Evolutionary conservation across 768 basidiomycete species (phyloP).

Genomic region (Lactifluus piperatus): DNA sequence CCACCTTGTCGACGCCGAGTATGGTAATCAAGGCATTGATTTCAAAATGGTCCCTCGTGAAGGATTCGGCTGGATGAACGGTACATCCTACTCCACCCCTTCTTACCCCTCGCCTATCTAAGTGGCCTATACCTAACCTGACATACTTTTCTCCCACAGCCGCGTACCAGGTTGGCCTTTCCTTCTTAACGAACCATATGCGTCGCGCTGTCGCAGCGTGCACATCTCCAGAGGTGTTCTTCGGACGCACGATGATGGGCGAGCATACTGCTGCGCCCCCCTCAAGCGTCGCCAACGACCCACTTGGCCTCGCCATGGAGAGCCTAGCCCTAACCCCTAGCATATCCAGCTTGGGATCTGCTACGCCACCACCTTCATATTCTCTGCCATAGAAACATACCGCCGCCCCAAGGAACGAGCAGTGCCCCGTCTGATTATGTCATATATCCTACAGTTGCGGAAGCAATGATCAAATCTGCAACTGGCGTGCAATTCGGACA

Average conservation of each 20-base stretch:
- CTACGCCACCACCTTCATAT: conserved; percentile 17
- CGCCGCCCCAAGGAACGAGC: neutral
- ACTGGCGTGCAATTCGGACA: neutral
- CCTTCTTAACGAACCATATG: conserved; percentile 90
- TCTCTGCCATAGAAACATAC: neutral
- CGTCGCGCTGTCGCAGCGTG: conserved; percentile 92
- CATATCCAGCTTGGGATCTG: neutral
- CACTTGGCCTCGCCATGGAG: conserved; percentile 34
- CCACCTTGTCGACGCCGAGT: conserved; percentile 95
- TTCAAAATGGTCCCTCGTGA: conserved; percentile 97
- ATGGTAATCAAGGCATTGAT: conserved; percentile 92
- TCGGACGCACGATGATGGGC: conserved; percentile 38
- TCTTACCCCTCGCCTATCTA: too few species aligned
- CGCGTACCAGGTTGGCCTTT: conserved; percentile 93
- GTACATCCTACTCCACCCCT: conserved; percentile 34
- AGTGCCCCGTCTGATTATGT: neutral
- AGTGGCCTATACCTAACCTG: neutral
- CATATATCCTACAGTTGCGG: neutral
- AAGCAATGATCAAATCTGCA: neutral
- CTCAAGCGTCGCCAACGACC: conserved; percentile 28
- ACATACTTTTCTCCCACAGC: conserved; percentile 36
- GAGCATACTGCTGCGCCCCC: conserved; percentile 29
- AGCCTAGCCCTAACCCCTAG: conserved; percentile 20
- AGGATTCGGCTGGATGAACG: conserved; percentile 98
- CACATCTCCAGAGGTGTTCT: conserved; percentile 88